Base-by-base conservation (phyloP, 2,329 filamentous ascomycete species). In the Cytospora piceicola region DNA sequence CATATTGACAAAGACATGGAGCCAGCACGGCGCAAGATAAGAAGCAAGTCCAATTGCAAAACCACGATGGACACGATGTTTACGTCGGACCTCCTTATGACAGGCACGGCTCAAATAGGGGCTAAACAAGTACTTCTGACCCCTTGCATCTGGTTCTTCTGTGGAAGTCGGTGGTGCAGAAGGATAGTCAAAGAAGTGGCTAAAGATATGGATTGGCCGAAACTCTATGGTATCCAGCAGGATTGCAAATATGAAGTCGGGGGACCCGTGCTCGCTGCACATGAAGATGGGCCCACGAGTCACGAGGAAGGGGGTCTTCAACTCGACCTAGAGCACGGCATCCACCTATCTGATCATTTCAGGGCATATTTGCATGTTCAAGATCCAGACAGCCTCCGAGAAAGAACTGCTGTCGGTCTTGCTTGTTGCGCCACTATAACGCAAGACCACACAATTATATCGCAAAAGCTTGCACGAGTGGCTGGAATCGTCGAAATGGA, bases 71-170 rank as follows among this genome's bases (percentile, higher is more conserved):
- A 59, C 20, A 49, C 39, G 20, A 7, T 1, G 3, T 14, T 24
- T 7, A 59, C 51, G 17, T 30, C 49, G 4, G 20, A 59, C 3
- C 46, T 59, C 17, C 57, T 42, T 12, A 59, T 59, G 57, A 49
- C 57, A 2, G 57, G 57, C 1, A 15, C 7, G 3, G 14, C 32
- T 29, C 27, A 32, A 17, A n/a, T 14, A 2, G 57, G 39, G 20
- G 27, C 39, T 1, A 59, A 20, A 1, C 27, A 51, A 34, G 57
- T 59, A n/a, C 46, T 49, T 17, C 27, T 59, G 20, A 51, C 30
- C 20, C 57, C 57, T 7, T 59, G 57, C 11, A 51, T 59, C 29
- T 59, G 57, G 57, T 9, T 59, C 39, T 59, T 59, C 27, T 59
- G 57, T 34, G 57, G 57, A 24, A 59, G 42, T 30, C 22, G 12